These are phyloP conservation scores for Kazachstania sp. DNA, from an alignment of 1,139 yeast genomes.

Conservation along the genomic window DNA sequence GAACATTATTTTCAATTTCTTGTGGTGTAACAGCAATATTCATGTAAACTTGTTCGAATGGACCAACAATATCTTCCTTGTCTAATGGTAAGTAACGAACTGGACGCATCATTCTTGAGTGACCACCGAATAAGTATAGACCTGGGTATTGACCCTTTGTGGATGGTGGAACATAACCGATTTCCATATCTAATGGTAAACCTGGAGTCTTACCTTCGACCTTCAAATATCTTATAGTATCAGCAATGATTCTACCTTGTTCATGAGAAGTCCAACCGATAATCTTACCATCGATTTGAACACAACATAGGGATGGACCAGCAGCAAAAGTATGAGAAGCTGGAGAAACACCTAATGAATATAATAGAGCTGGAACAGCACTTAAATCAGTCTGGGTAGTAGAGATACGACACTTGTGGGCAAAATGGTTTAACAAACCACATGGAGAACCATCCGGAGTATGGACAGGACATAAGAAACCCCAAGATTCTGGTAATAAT, in stretches of 20 bases:
- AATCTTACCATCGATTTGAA: constrained; percentile 86
- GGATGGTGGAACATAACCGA: constrained; percentile 94
- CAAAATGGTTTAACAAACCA: constrained; percentile 93
- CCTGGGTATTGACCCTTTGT: constrained; percentile 97
- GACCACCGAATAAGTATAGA: constrained; percentile 79
- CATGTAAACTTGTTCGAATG: constrained; percentile 97
- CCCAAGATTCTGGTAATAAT: constrained; percentile 97
- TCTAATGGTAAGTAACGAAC: constrained; percentile 81
- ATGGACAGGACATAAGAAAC: constrained; percentile 96
- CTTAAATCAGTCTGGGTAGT: constrained; percentile 72
- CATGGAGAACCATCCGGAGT: constrained; percentile 99
- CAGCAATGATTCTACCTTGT: constrained; percentile 80
- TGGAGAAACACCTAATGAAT: constrained; percentile 74
- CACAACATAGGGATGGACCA: constrained; percentile 81
- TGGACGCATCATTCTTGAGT: constrained; percentile 93
- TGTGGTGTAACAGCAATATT: constrained; percentile 90
- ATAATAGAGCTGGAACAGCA: constrained; percentile 55
- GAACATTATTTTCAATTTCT: constrained; percentile 74
- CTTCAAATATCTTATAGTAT: constrained; percentile 88
- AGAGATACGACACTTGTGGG: constrained; percentile 86
- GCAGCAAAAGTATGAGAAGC: constrained; percentile 67
- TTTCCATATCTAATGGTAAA: constrained; percentile 77
- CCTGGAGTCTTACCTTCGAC: constrained; percentile 65
- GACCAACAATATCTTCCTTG: constrained; percentile 83
- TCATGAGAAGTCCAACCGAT: constrained; percentile 93